Base-by-base conservation (phyloP, 352 stramenopile genomes). In the Plasmopara halstedii region DNA sequence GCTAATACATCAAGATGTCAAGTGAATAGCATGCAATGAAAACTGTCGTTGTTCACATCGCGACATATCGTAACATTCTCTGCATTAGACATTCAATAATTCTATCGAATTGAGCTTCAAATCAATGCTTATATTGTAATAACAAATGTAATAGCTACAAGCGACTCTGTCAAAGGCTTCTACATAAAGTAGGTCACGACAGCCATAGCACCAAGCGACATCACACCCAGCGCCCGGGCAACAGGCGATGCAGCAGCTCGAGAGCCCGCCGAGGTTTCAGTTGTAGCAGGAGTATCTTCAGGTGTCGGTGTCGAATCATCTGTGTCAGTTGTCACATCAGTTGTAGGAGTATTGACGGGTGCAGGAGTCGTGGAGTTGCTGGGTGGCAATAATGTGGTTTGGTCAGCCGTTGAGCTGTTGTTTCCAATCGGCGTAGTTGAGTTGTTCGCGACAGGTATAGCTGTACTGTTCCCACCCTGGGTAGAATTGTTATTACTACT, bases 131-230 rank as follows among this genome's bases (percentile, higher is more conserved):
- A n/a, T n/a, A n/a, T n/a, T n/a, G n/a, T n/a, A n/a, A n/a, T n/a
- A n/a, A n/a, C n/a, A n/a, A n/a, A n/a, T n/a, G n/a, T n/a, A n/a
- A n/a, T n/a, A n/a, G n/a, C n/a, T n/a, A n/a, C n/a, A n/a, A n/a
- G n/a, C n/a, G n/a, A n/a, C n/a, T n/a, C n/a, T n/a, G n/a, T n/a
- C n/a, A n/a, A n/a, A n/a, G n/a, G n/a, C n/a, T n/a, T n/a, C 55
- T 68, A 68, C 37, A 63, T 20, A 32, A 58, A 48, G 46, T 48
- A 61, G 9, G 51, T 46, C 37, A 49, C 50, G n/a, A 59, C 50
- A n/a, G 42, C 47, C 10, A 61, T 19, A 6, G 49, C 46, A 17
- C 42, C 57, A 31, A 60, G 21, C 1, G 55, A 50, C 21, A 56
- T 25, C n/a, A 61, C 48, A 11, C 59, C 40, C 15, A 68, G 8